These are phyloP conservation scores for Agaricales sp. DNA, from an alignment of 1,284 basidiomycete genomes.

Conservation along the genomic window DNA sequence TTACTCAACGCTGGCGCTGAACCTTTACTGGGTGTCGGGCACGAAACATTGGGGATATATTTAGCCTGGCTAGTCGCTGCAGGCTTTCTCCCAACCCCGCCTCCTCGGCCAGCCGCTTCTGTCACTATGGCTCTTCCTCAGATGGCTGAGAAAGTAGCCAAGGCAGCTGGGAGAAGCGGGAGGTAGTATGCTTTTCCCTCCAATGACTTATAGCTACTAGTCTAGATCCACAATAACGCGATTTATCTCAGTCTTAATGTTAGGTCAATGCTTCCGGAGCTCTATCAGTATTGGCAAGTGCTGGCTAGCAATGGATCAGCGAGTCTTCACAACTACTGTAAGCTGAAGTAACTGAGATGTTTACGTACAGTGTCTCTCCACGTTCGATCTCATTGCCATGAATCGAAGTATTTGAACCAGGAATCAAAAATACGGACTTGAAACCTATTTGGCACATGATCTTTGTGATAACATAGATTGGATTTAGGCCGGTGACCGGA, in stretches of 20 bases:
- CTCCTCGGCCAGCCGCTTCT: constrained; percentile 16
- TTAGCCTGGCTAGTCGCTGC: constrained; percentile 91
- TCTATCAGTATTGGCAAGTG: background rate
- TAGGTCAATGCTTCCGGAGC: no score
- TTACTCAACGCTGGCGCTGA: constrained; percentile 35
- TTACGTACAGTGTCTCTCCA: no score
- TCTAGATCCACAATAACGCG: no score
- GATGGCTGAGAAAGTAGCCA: constrained; percentile 21
- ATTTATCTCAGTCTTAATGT: no score
- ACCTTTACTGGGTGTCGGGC: constrained; percentile 63
- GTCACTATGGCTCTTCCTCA: constrained; percentile 36
- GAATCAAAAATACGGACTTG: no score
- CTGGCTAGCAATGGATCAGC: background rate
- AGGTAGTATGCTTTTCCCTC: constrained; percentile 18
- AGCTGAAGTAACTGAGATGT: background rate
- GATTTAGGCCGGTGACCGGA: no score
- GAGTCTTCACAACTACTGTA: background rate
- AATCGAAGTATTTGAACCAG: no score
- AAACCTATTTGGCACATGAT: no score
- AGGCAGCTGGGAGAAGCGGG: constrained; percentile 40
- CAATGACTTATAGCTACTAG: no score
- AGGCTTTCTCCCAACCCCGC: constrained; percentile 73
- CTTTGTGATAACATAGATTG: no score
- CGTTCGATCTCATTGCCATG: no score
- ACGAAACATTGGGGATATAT: constrained; percentile 77